Conservation (phyloP, 2,329 filamentous ascomycete genomes). For the Hypoxylon sp. region DNA sequence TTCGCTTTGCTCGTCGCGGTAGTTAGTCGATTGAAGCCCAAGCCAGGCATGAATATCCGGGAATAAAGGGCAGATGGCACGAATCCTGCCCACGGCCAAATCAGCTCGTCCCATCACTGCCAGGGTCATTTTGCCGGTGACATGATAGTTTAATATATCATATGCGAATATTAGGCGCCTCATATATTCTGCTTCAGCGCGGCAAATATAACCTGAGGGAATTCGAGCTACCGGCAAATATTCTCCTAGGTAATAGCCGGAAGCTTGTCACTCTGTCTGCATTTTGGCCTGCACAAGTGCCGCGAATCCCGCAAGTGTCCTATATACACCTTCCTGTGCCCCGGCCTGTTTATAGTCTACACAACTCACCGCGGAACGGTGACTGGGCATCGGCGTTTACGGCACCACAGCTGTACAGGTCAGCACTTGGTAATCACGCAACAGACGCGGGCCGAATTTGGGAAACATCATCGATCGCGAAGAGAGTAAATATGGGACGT, state of each 20-base stretch:
- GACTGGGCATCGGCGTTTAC: background rate
- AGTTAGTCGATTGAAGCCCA: conserved; percentile 11
- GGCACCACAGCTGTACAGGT: background rate
- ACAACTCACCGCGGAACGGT: background rate
- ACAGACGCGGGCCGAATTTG: background rate
- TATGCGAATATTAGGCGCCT: conserved; percentile 20
- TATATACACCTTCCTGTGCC: background rate
- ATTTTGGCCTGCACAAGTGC: conserved; percentile 13
- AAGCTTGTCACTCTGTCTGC: conserved; percentile 3
- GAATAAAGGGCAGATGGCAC: conserved; percentile 5
- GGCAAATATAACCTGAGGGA: conserved; percentile 31
- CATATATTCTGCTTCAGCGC: conserved; percentile 14
- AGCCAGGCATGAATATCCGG: background rate
- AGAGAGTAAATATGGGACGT: no score
- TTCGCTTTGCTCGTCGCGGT: conserved; percentile 13
- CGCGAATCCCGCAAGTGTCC: conserved; percentile 13
- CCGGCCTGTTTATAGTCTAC: background rate
- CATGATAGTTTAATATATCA: conserved; percentile 31
- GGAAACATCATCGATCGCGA: no score
- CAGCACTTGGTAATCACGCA: background rate
- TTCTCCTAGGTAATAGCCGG: conserved; percentile 2
- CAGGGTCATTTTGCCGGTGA: conserved; percentile 39
- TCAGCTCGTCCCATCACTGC: conserved; percentile 26
- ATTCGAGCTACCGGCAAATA: conserved; percentile 35
- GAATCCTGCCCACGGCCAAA: conserved; percentile 26